phyloP scores from a whole-genome alignment of 768 basidiomycete genomes.

The Filobasidium wieringae region DNA sequence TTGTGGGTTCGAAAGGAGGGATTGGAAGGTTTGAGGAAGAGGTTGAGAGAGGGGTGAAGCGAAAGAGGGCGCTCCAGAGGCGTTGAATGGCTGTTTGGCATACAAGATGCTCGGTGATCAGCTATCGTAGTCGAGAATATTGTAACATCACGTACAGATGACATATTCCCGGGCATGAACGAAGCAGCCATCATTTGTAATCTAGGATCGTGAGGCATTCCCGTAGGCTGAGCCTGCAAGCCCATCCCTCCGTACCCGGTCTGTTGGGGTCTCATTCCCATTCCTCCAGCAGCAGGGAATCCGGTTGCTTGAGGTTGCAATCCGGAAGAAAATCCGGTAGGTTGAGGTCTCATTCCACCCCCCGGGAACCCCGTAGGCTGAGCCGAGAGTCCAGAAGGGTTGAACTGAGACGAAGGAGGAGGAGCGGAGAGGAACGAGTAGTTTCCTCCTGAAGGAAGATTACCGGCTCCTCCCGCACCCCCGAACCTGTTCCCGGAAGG shows the following conservation, averaged over 20 bases:
- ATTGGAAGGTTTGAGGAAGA: constrained; percentile 77
- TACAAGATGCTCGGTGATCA: background rate
- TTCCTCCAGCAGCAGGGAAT: constrained; percentile 40
- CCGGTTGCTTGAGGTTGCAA: constrained; percentile 48
- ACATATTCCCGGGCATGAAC: constrained; percentile 61
- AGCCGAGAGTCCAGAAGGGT: background rate
- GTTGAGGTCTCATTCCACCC: constrained; percentile 8
- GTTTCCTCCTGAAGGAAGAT: constrained; percentile 5
- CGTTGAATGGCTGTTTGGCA: constrained; percentile 25
- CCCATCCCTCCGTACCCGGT: constrained; percentile 18
- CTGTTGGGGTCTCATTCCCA: constrained; percentile 23
- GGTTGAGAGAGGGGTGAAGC: constrained; percentile 44
- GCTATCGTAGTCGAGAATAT: background rate
- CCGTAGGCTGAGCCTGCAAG: constrained; percentile 31
- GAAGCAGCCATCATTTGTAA: constrained; percentile 79
- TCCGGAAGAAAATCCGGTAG: constrained; percentile 1
- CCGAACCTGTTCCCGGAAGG: too few relatives aligned
- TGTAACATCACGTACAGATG: background rate
- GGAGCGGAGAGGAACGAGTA: constrained; percentile 27
- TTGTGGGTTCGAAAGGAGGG: constrained; percentile 64
- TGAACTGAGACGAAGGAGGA: constrained; percentile 19
- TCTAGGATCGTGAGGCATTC: constrained; percentile 49
- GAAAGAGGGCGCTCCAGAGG: constrained; percentile 50
- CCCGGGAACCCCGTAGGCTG: constrained; percentile 16
- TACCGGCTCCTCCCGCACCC: background rate